Percentiles rank a stretch among this genome's conserved stretches.
Evolutionary conservation across 306 rosid species (phyloP).

Genomic region (Rosa lucieae): DNA sequence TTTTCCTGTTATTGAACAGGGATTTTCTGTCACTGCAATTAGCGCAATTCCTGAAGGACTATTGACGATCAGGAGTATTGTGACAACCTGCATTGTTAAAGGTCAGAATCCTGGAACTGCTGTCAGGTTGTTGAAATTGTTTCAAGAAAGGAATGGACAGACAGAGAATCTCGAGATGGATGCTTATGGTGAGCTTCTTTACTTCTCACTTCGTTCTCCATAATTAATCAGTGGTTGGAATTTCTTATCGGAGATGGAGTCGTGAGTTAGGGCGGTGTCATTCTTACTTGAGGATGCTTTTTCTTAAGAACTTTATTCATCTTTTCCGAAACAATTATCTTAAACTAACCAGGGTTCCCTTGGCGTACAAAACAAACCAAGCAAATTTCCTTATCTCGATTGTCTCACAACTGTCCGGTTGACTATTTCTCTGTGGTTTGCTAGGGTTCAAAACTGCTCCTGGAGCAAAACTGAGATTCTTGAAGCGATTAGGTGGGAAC

Average conservation of each 20-base stretch:
- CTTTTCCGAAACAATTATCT: no score
- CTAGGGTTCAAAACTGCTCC: no score
- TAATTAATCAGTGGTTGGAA: background rate
- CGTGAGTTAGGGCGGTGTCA: no score
- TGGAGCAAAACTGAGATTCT: no score
- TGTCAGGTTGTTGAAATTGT: background rate
- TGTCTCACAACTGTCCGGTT: no score
- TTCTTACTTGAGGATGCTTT: no score
- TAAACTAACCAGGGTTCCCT: no score
- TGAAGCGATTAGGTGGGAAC: no score
- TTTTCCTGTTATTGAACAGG: background rate
- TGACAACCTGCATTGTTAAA: background rate
- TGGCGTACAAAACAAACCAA: no score
- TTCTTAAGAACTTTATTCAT: background rate
- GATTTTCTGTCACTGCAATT: background rate
- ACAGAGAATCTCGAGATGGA: background rate
- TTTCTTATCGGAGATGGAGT: background rate
- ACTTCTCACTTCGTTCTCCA: background rate
- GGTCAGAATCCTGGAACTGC: background rate
- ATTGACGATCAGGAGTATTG: background rate
- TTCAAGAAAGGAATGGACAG: background rate
- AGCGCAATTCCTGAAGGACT: background rate
- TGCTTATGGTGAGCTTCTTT: background rate
- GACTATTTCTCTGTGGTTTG: no score
- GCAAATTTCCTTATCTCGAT: no score